phyloP scores from a whole-genome alignment of 2,329 filamentous ascomycete species.

The Fusarium setosum region DNA sequence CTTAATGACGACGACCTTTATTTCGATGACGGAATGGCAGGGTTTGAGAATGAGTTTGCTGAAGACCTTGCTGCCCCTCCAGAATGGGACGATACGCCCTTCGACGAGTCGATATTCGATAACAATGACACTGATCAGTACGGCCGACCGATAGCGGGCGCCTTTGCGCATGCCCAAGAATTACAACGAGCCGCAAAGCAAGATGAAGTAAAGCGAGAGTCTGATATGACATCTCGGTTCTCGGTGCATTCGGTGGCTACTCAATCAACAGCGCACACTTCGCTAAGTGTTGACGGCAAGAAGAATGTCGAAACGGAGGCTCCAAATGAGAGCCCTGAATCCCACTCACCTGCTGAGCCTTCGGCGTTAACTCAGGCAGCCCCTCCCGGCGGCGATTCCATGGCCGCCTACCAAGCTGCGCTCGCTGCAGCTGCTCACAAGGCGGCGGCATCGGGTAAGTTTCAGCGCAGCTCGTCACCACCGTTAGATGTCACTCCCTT shows the following conservation, averaged over 20 bases:
- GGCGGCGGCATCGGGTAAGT: slow-evolving; percentile 81
- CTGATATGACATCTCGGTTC: slow-evolving; percentile 57
- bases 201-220: slow-evolving; percentile 54
- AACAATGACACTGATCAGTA: slow-evolving; percentile 72
- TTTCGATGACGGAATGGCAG: slow-evolving; percentile 73
- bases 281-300: slow-evolving; percentile 51
- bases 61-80: slow-evolving; percentile 54
- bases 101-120: slow-evolving; percentile 82
- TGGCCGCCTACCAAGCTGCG: slow-evolving; percentile 82
- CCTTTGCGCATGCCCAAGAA: slow-evolving; percentile 65
- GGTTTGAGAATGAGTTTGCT: slow-evolving; percentile 58
- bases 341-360: slow-evolving; percentile 16
- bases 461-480: slow-evolving; percentile 69
- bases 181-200: slow-evolving; percentile 51
- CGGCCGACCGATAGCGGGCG: slow-evolving; percentile 69
- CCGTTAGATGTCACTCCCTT: slow-evolving; percentile 41
- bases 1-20: slow-evolving; percentile 71
- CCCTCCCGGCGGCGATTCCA: slow-evolving; percentile 35
- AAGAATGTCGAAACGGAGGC: slow-evolving; percentile 20
- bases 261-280: slow-evolving; percentile 66
- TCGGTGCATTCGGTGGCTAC: slow-evolving; percentile 57
- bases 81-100: slow-evolving; percentile 65
- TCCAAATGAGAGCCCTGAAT: slow-evolving; percentile 6
- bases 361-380: slow-evolving; percentile 15
- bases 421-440: slow-evolving; percentile 84